Evolutionary conservation across 371 early-diverging fungal genomes (phyloP).

Genomic region (Rhizopus stolonifer): DNA sequence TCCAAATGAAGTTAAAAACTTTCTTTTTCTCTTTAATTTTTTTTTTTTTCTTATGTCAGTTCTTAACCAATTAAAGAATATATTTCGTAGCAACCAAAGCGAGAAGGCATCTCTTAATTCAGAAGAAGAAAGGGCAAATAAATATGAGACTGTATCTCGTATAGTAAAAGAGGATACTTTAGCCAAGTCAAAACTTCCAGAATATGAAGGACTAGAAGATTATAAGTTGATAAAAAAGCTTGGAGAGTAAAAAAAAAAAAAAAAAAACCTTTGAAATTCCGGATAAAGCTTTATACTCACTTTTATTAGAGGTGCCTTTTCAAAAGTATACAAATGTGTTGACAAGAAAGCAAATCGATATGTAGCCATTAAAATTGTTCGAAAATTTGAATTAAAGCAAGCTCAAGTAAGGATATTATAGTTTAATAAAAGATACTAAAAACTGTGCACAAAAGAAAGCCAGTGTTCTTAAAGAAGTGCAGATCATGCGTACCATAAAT

Average conservation of each 20-base stretch:
- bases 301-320: constrained; percentile 82
- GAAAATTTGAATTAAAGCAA: constrained; percentile 59
- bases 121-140: constrained; percentile 7
- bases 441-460: constrained; percentile 58
- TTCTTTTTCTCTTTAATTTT: constrained; percentile 12
- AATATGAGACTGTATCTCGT: constrained; percentile 18
- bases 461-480: constrained; percentile 82
- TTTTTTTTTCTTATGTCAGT: constrained; percentile 29
- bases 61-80: constrained; percentile 50
- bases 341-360: constrained; percentile 52
- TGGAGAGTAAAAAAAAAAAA: constrained; percentile 79
- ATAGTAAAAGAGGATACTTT: constrained; percentile 28
- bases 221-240: constrained; percentile 56
- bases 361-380: constrained; percentile 86
- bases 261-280: no score
- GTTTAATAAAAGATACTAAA: constrained; percentile 33
- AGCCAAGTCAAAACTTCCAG: constrained; percentile 36
- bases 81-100: constrained; percentile 16
- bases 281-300: no score
- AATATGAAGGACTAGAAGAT: constrained; percentile 53
- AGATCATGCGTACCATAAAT: constrained; percentile 80
- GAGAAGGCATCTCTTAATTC: no score
- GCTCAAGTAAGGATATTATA: constrained; percentile 61
- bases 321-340: constrained; percentile 75
- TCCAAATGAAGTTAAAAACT: constrained; percentile 16